These are phyloP conservation scores for Volvox carteri DNA, from an alignment of 163 green algal genomes.

Conservation along the genomic window DNA sequence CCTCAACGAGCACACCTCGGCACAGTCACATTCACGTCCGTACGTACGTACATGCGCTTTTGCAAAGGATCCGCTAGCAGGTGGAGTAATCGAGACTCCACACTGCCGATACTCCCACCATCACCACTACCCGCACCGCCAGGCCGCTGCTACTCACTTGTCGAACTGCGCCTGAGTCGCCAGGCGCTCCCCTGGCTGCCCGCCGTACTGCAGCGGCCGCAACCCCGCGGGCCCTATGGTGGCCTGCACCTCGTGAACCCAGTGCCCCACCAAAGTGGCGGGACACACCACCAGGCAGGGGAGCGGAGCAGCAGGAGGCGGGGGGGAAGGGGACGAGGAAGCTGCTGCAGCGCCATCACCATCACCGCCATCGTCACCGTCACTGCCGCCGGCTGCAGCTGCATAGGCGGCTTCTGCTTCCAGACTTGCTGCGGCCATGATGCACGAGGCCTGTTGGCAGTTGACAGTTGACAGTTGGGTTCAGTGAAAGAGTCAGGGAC, in stretches of 20 bases:
- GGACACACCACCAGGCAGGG: constrained; percentile 95
- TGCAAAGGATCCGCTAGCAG: too few species aligned
- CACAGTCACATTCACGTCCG: background rate
- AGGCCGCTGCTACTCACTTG: constrained; percentile 3
- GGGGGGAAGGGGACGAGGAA: background rate
- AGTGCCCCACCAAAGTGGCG: constrained; percentile 96
- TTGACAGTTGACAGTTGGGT: too few species aligned
- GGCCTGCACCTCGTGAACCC: constrained; percentile 89
- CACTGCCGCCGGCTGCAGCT: background rate
- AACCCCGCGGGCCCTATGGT: constrained; percentile 74
- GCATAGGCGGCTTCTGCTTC: constrained; percentile 59
- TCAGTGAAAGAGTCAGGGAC: too few species aligned
- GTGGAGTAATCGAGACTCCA: too few species aligned
- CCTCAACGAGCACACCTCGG: background rate
- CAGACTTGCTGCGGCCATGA: constrained; percentile 84
- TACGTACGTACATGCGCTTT: background rate
- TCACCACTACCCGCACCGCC: too few species aligned
- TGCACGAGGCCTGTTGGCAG: constrained; percentile 63
- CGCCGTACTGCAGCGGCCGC: constrained; percentile 80
- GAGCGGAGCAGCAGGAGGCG: constrained; percentile 33
- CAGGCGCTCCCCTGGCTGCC: constrained; percentile 71
- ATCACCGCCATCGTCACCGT: background rate
- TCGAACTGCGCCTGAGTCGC: constrained; percentile 53
- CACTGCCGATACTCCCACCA: background rate
- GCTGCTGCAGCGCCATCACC: background rate